Base-by-base conservation (phyloP, 164 flowering plant species). In the Macadamia tetraphylla region DNA sequence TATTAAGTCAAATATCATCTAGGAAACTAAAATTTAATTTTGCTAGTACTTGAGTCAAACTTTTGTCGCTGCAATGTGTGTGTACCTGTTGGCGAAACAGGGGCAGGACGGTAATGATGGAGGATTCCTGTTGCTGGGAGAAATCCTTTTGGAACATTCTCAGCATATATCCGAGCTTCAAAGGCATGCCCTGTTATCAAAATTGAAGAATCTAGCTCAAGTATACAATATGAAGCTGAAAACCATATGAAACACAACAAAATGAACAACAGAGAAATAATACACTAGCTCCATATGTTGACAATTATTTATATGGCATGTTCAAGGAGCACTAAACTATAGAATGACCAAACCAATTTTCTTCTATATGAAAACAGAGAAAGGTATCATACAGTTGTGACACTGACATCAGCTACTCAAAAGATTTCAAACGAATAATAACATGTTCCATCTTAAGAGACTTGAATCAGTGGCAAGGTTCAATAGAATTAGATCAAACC, bases 91-190 rank as follows among this genome's bases (percentile, higher is more conserved):
- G 92, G 75, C 48, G 97, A 84, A 46, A 64, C 85, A 62, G 89
- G 82, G 70, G 83, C 88, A 67, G 97, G 99, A 63, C 68, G 81
- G 75, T 92, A 95, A 77, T 89, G 94, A 75, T 90, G 92, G 76
- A 95, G 98, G 71, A 83, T 79, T 69, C 98, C 98, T 68, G 99
- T 86, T 64, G 99, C 96, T 55, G 99, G 99, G 74, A 95, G 99
- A 80, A 92, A 95, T 67, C 99, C 98, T 80, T 85, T 95, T 6
- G 92, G 82, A 75, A 95, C 99, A 84, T 92, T 92, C 83, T 95
- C 99, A 69, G 99, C 99, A 84, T 90, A 95, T 75, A 95, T 95
- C 18, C 98, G 84, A 70, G 97, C 94, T 86, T 92, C 99, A 81
- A 95, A 92, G 62, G 98, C 94, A 87, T 95, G 99, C 56, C 99